Conservation (phyloP, 495 filamentous ascomycete genomes). For the Xylaria longipes region DNA sequence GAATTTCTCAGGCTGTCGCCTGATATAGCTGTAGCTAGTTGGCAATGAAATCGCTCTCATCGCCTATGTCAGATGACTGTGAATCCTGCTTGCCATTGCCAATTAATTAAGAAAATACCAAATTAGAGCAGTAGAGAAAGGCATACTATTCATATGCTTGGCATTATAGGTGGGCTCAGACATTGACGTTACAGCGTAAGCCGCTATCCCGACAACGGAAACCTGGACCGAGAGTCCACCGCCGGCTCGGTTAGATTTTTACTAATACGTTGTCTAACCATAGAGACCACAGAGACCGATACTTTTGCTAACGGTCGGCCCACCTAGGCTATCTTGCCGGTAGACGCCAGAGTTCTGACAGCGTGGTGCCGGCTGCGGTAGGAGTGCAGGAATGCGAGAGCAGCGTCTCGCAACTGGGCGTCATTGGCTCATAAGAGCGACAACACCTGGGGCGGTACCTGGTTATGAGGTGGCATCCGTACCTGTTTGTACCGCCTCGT, state of each 20-base stretch:
- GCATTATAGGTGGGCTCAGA: conserved; percentile 19
- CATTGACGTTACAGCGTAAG: conserved; percentile 18
- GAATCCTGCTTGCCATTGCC: conserved; percentile 1
- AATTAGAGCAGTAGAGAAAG: background rate
- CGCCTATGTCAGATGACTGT: background rate
- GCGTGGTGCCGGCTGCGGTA: background rate
- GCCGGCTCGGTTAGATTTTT: conserved; percentile 10
- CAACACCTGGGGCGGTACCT: conserved; percentile 4
- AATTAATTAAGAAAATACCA: background rate
- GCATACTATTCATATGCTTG: background rate
- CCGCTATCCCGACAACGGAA: conserved; percentile 26
- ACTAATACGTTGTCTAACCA: background rate
- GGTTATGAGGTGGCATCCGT: conserved; percentile 25
- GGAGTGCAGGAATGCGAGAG: conserved; percentile 1
- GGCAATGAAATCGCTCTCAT: background rate
- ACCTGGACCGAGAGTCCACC: conserved; percentile 24
- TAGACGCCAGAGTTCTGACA: conserved; percentile 18
- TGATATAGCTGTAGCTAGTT: background rate
- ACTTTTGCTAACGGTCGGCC: background rate
- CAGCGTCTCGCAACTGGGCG: background rate
- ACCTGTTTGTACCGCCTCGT: conserved; percentile 20
- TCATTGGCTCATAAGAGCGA: conserved; percentile 16
- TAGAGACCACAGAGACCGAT: background rate
- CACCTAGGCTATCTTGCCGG: conserved; percentile 18
- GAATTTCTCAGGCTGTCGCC: background rate